Evolutionary conservation across 306 rosid genomes (phyloP).

Genomic region (Ammopiptanthus mongolicus): DNA sequence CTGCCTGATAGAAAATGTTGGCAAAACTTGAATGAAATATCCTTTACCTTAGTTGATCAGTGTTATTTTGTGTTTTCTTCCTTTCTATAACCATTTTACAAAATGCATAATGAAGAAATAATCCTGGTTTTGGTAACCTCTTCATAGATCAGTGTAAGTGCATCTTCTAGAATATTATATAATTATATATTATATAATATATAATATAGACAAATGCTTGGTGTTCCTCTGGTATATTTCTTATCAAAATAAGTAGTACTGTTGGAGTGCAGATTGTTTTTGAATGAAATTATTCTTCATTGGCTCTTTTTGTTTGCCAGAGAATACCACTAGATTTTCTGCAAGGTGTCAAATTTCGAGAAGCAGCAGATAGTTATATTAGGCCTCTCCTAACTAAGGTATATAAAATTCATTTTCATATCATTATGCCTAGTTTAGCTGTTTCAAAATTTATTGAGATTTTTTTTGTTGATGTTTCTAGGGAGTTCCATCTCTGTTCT

Average conservation of each 20-base stretch:
- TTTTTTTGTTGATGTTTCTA: conserved; percentile 36
- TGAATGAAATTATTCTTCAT: conserved; percentile 1
- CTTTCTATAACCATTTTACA: not conserved
- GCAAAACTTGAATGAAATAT: not conserved
- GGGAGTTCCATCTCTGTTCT: conserved; percentile 98
- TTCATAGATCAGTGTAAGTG: not conserved
- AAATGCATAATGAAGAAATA: not conserved
- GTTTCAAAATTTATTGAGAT: conserved; percentile 16
- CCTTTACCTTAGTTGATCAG: not conserved
- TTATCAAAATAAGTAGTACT: not conserved
- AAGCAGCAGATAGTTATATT: conserved; percentile 81
- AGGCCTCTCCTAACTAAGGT: conserved; percentile 97
- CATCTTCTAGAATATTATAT: not conserved
- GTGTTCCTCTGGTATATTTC: not conserved
- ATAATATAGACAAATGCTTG: not conserved
- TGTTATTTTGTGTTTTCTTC: not conserved
- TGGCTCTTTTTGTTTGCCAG: conserved; percentile 39
- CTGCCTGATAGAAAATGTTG: not conserved
- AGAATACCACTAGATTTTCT: conserved; percentile 97
- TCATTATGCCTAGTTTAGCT: conserved; percentile 9
- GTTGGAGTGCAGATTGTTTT: not conserved
- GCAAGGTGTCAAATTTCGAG: conserved; percentile 75
- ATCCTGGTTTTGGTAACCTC: conserved; percentile 4
- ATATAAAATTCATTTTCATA: conserved; percentile 16
- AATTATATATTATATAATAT: not conserved